Percentiles rank a stretch among this genome's conserved stretches.
phyloP scores from a whole-genome alignment of 169 alveolate genomes.

The Plasmodium coatneyi region DNA sequence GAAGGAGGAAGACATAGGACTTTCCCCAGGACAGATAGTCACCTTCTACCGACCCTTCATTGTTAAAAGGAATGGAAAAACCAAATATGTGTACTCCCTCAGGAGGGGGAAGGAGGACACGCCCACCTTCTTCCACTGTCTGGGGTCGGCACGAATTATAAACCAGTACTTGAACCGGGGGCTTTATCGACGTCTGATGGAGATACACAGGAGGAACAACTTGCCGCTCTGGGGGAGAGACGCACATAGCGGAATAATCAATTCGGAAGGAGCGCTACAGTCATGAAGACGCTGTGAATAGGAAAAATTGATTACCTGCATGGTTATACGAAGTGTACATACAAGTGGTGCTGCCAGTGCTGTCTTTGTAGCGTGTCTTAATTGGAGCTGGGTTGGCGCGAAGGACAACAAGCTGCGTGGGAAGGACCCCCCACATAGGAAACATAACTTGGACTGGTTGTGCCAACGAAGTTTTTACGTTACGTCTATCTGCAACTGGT shows the following conservation, averaged over 20 bases:
- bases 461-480: background rate
- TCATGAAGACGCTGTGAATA: background rate
- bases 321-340: background rate
- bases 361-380: background rate
- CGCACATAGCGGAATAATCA: background rate
- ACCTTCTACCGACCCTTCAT: conserved; percentile 64
- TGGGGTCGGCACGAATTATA: conserved; percentile 37
- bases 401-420: background rate
- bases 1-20: conserved; percentile 9
- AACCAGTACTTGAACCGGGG: conserved; percentile 29
- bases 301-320: background rate
- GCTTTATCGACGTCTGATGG: background rate
- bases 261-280: background rate
- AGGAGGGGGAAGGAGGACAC: background rate
- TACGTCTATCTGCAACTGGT: background rate
- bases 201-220: conserved; percentile 7
- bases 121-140: conserved; percentile 20
- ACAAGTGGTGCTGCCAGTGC: background rate
- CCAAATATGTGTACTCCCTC: conserved; percentile 10
- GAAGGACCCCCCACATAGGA: background rate
- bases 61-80: background rate
- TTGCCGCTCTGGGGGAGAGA: conserved; percentile 4
- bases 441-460: background rate
- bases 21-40: conserved; percentile 69
- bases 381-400: background rate